Evolutionary conservation across 2,329 filamentous ascomycete genomes (phyloP), one percentile per base, ranked within the genome.

Genomic region (Epichloe scottii): DNA sequence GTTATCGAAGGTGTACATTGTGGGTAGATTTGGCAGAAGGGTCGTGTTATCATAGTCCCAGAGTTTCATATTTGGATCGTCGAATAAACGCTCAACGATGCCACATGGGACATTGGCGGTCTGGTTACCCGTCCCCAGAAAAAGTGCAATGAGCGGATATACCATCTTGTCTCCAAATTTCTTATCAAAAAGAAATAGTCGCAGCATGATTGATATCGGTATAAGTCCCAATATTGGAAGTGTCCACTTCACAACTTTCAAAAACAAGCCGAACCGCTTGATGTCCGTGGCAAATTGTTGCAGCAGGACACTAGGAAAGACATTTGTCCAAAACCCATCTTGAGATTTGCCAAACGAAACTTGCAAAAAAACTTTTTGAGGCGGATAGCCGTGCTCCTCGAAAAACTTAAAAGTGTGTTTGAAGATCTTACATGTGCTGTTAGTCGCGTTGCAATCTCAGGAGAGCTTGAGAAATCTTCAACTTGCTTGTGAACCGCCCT

Each of bases 51-150:
- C 77, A 55, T 79, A 81, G 30, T 77, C 68, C 78, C 78, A 82
- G 8, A 82, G 67, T 54, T 75, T 75, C 71, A 79, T 77, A 50
- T 77, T 77, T 0, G 76, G 76, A 51, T 78, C 75, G 52, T 78
- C 68, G 48, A 79, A 81, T 0, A 83, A 63, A 4, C 78, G 67
- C 60, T 82, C 78, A 4, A 89, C 70, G 35, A 89, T 81, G 23
- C 84, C 82, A 41, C 76, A 78, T 0, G 84, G 80, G 0, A 89
- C 84, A 55, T 87, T 80, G 0, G 84, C 79, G 0, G 84, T 85
- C 58, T 86, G 82, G 57, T 89, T 89, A 1, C 85, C 84, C 0
- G 85, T 88, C 0, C 85, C 85, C 0, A 89, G 70, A 60, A 89
- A 88, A 1, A 89, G 69, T 0, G 85, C 85, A 34, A 87, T 77